Conservation (phyloP, 345 rosid genomes). For the Nephelium lappaceum region DNA sequence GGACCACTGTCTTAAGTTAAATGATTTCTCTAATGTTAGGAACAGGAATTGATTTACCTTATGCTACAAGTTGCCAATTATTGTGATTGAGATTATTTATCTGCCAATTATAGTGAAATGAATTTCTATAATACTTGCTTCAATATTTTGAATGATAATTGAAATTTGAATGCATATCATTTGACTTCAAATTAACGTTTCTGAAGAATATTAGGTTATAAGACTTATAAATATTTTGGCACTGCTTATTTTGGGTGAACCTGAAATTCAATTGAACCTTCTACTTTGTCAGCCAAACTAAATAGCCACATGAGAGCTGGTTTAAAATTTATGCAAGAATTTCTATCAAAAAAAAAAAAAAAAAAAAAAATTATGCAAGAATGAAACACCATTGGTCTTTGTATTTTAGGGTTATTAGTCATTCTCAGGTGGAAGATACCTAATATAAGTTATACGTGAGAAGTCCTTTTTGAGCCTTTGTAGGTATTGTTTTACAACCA, state of each 20-base stretch:
- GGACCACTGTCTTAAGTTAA: neutral
- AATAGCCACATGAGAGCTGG: neutral
- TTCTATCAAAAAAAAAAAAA: too few species aligned
- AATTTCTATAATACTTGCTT: neutral
- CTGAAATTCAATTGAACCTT: neutral
- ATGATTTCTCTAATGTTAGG: neutral
- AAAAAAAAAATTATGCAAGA: neutral
- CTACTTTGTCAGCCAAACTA: neutral
- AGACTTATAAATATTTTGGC: neutral
- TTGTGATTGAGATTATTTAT: slow-evolving; percentile 3
- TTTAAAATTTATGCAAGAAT: neutral
- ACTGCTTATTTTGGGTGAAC: neutral
- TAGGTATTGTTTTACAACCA: neutral
- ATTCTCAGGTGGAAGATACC: neutral
- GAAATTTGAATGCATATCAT: slow-evolving; percentile 7
- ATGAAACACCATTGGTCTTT: neutral
- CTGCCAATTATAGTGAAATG: neutral
- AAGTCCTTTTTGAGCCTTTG: neutral
- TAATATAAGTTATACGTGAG: too few species aligned
- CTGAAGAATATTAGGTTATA: neutral
- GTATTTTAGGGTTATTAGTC: neutral
- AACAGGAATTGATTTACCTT: neutral
- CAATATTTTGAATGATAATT: neutral
- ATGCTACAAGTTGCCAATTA: neutral
- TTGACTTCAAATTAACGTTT: neutral